These are phyloP conservation scores for Inga leiocalycina DNA, from an alignment of 306 rosid species.

Conservation along the genomic window DNA sequence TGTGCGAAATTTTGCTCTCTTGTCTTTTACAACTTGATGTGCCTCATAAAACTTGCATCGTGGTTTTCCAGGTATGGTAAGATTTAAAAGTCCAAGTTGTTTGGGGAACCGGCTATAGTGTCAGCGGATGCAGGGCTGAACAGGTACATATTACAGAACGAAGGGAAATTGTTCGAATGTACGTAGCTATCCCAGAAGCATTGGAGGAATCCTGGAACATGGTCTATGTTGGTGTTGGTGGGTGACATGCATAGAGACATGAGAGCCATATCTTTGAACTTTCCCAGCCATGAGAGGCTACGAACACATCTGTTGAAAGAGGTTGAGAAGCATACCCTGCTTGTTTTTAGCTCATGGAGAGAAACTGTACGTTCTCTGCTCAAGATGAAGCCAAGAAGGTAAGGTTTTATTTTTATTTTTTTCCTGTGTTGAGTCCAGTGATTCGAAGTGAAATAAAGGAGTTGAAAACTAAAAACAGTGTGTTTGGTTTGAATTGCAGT, in stretches of 20 bases:
- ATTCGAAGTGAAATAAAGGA: not conserved
- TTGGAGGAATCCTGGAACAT: not conserved
- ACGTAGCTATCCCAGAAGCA: too few species aligned
- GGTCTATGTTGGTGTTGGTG: constrained; percentile 90
- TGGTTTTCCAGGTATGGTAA: constrained; percentile 59
- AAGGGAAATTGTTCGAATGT: too few species aligned
- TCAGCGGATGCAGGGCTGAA: too few species aligned
- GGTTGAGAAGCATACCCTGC: constrained; percentile 63
- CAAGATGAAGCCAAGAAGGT: constrained; percentile 91
- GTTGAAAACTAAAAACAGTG: not conserved
- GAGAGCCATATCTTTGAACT: constrained; percentile 68
- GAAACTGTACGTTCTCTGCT: constrained; percentile 66
- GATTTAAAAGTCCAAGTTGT: constrained; percentile 66
- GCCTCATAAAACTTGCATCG: not conserved
- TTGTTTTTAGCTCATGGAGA: constrained; percentile 70
- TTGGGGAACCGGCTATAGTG: constrained; percentile 16
- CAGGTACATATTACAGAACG: too few species aligned
- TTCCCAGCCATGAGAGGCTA: constrained; percentile 63
- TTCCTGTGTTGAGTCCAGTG: not conserved
- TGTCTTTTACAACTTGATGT: not conserved
- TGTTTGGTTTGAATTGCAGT: constrained; percentile 47
- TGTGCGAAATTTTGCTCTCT: constrained; percentile 35
- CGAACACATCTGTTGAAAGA: constrained; percentile 54
- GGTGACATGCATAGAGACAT: constrained; percentile 81
- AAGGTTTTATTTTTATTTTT: not conserved